These are phyloP conservation scores for Tolypocladium amazonense DNA, from an alignment of 2,329 filamentous ascomycete genomes.

Conservation along the genomic window DNA sequence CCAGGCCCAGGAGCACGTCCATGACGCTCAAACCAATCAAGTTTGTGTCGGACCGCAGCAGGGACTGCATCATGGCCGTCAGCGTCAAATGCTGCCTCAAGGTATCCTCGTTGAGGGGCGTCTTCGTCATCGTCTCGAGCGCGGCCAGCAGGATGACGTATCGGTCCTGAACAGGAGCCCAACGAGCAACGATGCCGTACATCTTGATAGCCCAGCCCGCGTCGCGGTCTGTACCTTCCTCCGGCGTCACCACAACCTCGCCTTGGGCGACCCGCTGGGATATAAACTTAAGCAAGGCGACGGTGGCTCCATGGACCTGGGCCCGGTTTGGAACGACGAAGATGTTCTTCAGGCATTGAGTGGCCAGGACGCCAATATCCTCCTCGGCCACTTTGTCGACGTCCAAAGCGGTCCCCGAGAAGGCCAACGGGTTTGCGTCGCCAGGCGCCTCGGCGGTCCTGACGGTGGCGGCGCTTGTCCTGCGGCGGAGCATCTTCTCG, in stretches of 20 bases:
- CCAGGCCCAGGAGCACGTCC: slow-evolving; percentile 78
- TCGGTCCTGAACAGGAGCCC: slow-evolving; percentile 89
- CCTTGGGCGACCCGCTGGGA: slow-evolving; percentile 43
- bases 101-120: slow-evolving; percentile 58
- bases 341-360: slow-evolving; percentile 78
- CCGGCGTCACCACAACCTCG: slow-evolving; percentile 40
- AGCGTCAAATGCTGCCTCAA: slow-evolving; percentile 66
- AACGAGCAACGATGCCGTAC: slow-evolving; percentile 68
- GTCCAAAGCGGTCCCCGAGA: slow-evolving; percentile 74
- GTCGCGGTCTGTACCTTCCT: slow-evolving; percentile 30
- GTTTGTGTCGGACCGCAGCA: slow-evolving; percentile 82
- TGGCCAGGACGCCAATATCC: slow-evolving; percentile 72
- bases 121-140: slow-evolving; percentile 63
- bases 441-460: slow-evolving; percentile 50
- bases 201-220: slow-evolving; percentile 73
- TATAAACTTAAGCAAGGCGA: slow-evolving; percentile 65
- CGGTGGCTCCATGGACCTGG: slow-evolving; percentile 70
- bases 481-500: slow-evolving; percentile 52
- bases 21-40: slow-evolving; percentile 93
- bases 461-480: slow-evolving; percentile 72
- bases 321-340: slow-evolving; percentile 72
- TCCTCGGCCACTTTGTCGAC: slow-evolving; percentile 85
- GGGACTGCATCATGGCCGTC: slow-evolving; percentile 66
- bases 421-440: slow-evolving; percentile 57
- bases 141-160: slow-evolving; percentile 80